These are phyloP conservation scores for Claviceps lovelessii DNA, from an alignment of 2,329 filamentous ascomycete genomes.

Conservation along the genomic window DNA sequence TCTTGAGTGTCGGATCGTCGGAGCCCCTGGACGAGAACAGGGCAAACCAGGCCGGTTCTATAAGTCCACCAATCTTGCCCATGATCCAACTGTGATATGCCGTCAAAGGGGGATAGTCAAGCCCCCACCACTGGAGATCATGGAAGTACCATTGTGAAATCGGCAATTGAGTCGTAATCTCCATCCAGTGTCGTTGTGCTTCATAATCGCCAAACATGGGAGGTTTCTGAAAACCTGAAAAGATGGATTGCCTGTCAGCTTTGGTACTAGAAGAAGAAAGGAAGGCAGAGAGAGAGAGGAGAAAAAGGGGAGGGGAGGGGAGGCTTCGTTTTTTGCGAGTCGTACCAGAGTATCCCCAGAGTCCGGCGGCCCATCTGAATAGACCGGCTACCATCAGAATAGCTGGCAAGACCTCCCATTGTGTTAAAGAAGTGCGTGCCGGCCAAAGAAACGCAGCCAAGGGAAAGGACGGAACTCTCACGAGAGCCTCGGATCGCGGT, in stretches of 20 bases:
- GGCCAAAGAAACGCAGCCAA: slow-evolving; percentile 92
- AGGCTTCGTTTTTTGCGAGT: background rate
- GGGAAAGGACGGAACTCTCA: slow-evolving; percentile 62
- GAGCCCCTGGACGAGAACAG: slow-evolving; percentile 69
- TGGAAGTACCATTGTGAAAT: slow-evolving; percentile 97
- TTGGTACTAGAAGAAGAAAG: background rate
- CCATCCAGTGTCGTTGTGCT: slow-evolving; percentile 98
- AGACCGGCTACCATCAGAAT: slow-evolving; percentile 82
- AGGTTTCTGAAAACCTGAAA: slow-evolving; percentile 56
- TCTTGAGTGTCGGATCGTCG: slow-evolving; percentile 67
- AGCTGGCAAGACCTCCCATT: slow-evolving; percentile 83
- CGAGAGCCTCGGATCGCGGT: slow-evolving; percentile 26
- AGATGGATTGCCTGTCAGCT: background rate
- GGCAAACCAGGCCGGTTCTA: slow-evolving; percentile 78
- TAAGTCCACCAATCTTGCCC: slow-evolving; percentile 66
- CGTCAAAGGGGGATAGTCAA: slow-evolving; percentile 94
- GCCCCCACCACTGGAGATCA: slow-evolving; percentile 90
- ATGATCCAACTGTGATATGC: slow-evolving; percentile 97
- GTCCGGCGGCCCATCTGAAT: slow-evolving; percentile 80
- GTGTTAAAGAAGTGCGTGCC: slow-evolving; percentile 64
- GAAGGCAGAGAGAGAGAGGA: background rate
- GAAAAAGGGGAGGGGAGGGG: too few species aligned
- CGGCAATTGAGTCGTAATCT: slow-evolving; percentile 77
- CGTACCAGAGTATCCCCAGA: slow-evolving; percentile 89
- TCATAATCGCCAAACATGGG: slow-evolving; percentile 97